Conservation (phyloP, 2,329 filamentous ascomycete genomes). For the Fusarium pilosicola region DNA sequence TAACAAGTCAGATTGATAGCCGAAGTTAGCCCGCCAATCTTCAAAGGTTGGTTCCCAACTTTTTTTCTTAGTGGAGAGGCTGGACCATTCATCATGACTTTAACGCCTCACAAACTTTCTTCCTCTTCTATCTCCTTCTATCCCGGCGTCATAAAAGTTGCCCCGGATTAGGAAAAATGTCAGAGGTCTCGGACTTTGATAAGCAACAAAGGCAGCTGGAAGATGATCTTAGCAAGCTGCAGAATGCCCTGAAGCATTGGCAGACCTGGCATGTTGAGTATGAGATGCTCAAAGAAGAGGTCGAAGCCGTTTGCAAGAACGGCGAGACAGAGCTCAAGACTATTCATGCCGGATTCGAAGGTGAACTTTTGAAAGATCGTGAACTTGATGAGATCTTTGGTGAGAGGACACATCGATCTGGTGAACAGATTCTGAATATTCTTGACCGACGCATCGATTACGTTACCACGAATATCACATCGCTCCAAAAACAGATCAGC, state of each 20-base stretch:
- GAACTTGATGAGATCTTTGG: constrained; percentile 62
- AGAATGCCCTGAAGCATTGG: constrained; percentile 85
- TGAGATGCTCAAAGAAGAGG: constrained; percentile 85
- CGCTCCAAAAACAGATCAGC: constrained; percentile 77
- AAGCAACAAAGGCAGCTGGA: constrained; percentile 80
- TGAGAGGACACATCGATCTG: constrained; percentile 40
- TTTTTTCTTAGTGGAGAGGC: constrained; percentile 23
- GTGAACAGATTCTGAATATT: constrained; percentile 66
- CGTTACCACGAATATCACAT: constrained; percentile 81
- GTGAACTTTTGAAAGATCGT: constrained; percentile 69
- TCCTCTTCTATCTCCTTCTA: constrained; percentile 6
- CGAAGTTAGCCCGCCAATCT: constrained; percentile 40
- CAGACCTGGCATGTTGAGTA: constrained; percentile 92
- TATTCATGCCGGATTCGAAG: constrained; percentile 68
- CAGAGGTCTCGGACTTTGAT: constrained; percentile 73
- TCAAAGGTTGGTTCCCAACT: constrained; percentile 14
- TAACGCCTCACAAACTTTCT: constrained; percentile 19
- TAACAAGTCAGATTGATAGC: constrained; percentile 23
- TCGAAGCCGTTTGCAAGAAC: constrained; percentile 65
- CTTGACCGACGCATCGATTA: constrained; percentile 84
- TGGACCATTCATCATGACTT: constrained; percentile 24
- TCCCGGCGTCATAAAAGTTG: constrained; percentile 11
- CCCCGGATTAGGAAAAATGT: constrained; percentile 49
- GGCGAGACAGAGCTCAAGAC: constrained; percentile 61
- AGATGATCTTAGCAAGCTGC: constrained; percentile 74